These are phyloP conservation scores for Kazachstania martiniae DNA, from an alignment of 805 yeast species.

Conservation along the genomic window DNA sequence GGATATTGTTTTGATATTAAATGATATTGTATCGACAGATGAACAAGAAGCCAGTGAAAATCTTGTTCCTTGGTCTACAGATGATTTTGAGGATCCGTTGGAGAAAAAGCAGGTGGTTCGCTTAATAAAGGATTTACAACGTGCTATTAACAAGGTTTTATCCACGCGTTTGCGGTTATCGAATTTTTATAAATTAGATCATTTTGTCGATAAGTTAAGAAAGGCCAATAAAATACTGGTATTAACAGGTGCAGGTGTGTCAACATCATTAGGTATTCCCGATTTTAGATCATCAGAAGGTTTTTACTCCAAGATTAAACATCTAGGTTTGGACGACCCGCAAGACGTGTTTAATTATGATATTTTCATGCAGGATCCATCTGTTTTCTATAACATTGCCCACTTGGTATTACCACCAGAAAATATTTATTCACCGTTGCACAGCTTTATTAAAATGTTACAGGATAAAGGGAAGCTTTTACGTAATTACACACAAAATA, in stretches of 20 bases:
- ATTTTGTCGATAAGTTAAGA: constrained; percentile 43
- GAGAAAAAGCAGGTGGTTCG: constrained; percentile 37
- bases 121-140: constrained; percentile 43
- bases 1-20: no score
- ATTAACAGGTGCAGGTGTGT: constrained; percentile 87
- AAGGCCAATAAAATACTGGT: constrained; percentile 55
- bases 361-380: constrained; percentile 65
- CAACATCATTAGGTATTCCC: constrained; percentile 83
- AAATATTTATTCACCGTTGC: constrained; percentile 59
- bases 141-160: constrained; percentile 54
- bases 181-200: constrained; percentile 45
- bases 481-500: constrained; percentile 84
- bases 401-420: constrained; percentile 74
- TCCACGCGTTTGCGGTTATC: constrained; percentile 45
- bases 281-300: constrained; percentile 89
- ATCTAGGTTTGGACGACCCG: constrained; percentile 70
- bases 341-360: constrained; percentile 78
- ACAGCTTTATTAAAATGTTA: constrained; percentile 61
- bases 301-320: constrained; percentile 56
- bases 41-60: constrained; percentile 7
- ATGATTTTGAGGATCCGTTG: constrained; percentile 26
- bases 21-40: constrained; percentile 17
- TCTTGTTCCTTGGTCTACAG: constrained; percentile 4
- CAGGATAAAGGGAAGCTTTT: constrained; percentile 69
- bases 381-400: constrained; percentile 78